These are phyloP conservation scores for Paragyromitra xinjiangensis DNA, from an alignment of 495 filamentous ascomycete species.

Conservation along the genomic window DNA sequence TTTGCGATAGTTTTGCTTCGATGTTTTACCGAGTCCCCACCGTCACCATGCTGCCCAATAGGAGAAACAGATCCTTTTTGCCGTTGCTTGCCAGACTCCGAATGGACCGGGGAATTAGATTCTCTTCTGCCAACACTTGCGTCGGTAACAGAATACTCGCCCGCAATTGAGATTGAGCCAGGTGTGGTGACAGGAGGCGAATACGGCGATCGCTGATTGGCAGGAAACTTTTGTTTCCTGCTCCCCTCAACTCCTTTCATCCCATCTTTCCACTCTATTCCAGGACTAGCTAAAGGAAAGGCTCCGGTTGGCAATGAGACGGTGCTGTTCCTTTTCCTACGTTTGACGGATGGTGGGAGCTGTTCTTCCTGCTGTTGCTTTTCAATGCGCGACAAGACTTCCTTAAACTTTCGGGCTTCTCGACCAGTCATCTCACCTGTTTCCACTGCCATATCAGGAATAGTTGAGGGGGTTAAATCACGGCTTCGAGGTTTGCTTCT, in stretches of 20 bases:
- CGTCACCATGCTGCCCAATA: constrained; percentile 16
- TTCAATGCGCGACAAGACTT: constrained; percentile 55
- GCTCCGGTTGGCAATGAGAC: constrained; percentile 42
- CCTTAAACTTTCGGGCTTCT: constrained; percentile 55
- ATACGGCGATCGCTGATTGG: constrained; percentile 29
- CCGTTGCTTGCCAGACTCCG: constrained; percentile 27
- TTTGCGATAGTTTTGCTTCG: constrained; percentile 43
- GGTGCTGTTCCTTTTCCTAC: constrained; percentile 54
- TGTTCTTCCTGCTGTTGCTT: constrained; percentile 55
- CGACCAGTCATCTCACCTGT: constrained; percentile 53
- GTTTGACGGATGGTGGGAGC: constrained; percentile 45
- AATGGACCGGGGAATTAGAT: constrained; percentile 43
- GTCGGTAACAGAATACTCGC: constrained; percentile 50
- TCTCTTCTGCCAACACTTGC: constrained; percentile 49
- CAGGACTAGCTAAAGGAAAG: constrained; percentile 12
- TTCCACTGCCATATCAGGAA: constrained; percentile 52
- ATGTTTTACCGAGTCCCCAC: constrained; percentile 18
- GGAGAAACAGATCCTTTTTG: constrained; percentile 42
- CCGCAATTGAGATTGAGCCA: constrained; percentile 14
- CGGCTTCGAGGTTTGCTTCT: constrained; percentile 54
- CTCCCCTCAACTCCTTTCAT: constrained; percentile 41
- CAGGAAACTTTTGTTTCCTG: constrained; percentile 39
- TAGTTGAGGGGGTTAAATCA: constrained; percentile 52
- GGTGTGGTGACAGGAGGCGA: constrained; percentile 38
- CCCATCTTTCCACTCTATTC: constrained; percentile 43